Evolutionary conservation across 2,329 filamentous ascomycete species (phyloP).

Genomic region (Elsinoe necatrix): DNA sequence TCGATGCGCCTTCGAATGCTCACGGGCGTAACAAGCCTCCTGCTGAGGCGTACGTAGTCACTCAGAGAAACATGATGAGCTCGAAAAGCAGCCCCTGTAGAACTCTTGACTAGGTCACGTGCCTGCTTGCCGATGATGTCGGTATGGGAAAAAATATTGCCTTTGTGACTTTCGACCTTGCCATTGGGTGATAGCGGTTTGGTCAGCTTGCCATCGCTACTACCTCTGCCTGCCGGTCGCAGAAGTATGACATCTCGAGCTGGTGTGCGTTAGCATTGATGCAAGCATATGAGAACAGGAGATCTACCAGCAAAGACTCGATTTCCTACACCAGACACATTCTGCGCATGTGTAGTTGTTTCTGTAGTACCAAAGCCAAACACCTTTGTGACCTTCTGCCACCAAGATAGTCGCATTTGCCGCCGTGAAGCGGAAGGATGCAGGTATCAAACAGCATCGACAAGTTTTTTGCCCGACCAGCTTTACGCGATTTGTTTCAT

Average conservation of each 20-base stretch:
- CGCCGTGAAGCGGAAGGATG: not conserved
- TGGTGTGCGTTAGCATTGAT: conserved; percentile 17
- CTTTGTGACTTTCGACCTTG: conserved; percentile 38
- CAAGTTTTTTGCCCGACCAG: not conserved
- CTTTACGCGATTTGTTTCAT: conserved; percentile 2
- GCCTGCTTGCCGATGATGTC: conserved; percentile 56
- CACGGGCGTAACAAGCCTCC: conserved; percentile 67
- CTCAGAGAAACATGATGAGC: conserved; percentile 60
- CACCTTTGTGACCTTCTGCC: conserved; percentile 5
- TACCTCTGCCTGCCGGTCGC: conserved; percentile 23
- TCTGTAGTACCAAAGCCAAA: not conserved
- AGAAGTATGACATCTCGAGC: conserved; percentile 37
- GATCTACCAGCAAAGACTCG: not conserved
- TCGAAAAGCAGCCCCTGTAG: conserved; percentile 41
- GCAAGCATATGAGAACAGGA: not conserved
- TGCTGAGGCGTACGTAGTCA: conserved; percentile 61
- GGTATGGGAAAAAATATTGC: conserved; percentile 38
- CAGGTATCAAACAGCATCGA: not conserved
- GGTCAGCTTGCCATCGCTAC: conserved; percentile 28
- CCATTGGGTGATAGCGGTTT: conserved; percentile 30
- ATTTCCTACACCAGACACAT: not conserved
- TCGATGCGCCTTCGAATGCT: conserved; percentile 22
- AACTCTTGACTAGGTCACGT: conserved; percentile 52
- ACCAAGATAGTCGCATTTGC: conserved; percentile 7
- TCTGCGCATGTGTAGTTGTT: not conserved